Conservation (phyloP, 768 basidiomycete species). For the Dioszegia aurantiaca region DNA sequence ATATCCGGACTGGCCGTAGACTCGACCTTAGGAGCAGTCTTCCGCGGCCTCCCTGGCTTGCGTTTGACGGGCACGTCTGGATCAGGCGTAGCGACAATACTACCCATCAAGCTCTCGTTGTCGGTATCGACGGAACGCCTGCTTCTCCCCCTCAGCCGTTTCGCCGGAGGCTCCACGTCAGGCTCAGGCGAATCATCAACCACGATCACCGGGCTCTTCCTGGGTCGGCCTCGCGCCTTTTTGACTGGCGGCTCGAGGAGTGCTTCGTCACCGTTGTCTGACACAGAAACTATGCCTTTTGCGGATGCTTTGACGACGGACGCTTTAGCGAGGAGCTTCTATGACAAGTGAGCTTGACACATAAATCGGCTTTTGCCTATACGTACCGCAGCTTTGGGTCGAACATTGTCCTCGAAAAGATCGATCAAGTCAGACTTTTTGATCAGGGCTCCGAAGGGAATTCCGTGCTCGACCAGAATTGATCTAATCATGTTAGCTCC, state of each 20-base stretch:
- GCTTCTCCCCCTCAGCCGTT: conserved; percentile 1
- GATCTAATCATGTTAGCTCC: conserved; percentile 24
- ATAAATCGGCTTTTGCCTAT: no score
- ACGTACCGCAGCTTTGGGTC: conserved; percentile 38
- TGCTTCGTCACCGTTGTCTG: conserved; percentile 28
- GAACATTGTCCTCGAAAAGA: conserved; percentile 37
- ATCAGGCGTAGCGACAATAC: conserved; percentile 2
- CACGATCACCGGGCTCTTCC: neutral
- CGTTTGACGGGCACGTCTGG: conserved; percentile 3
- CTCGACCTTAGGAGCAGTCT: conserved; percentile 2
- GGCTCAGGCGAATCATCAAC: conserved; percentile 1
- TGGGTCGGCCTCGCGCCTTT: conserved; percentile 15
- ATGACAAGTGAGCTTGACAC: neutral
- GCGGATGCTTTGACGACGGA: conserved; percentile 27
- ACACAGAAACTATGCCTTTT: conserved; percentile 32
- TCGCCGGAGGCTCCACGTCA: neutral
- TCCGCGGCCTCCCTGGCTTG: conserved; percentile 7
- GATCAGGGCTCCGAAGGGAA: conserved; percentile 24
- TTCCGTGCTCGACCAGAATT: conserved; percentile 39
- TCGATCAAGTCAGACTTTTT: conserved; percentile 49
- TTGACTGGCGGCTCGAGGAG: conserved; percentile 11
- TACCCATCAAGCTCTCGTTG: neutral
- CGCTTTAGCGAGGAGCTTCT: conserved; percentile 19
- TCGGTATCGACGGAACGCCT: conserved; percentile 9
- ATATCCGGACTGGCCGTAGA: neutral